Evolutionary conservation across 2,329 filamentous ascomycete species (phyloP), one percentile per base, ranked within the genome.

Genomic region (Fusarium foetens): DNA sequence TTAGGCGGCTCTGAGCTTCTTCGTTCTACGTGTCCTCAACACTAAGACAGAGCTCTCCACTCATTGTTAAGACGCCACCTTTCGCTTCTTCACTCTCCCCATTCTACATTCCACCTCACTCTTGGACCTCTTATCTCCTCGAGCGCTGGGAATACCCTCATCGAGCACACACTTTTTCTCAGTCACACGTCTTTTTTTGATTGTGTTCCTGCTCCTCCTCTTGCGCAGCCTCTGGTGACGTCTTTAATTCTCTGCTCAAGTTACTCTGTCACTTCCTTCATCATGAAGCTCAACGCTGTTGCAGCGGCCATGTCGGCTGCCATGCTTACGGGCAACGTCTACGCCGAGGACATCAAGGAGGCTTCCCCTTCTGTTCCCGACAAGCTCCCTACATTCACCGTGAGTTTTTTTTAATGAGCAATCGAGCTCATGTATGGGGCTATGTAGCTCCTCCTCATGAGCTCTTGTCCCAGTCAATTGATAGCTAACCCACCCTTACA

Each of bases 221-320:
- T 60, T 70, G 72, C 67, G 66, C 72, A 71, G 71, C 68, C 75
- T 75, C 71, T 55, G 58, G 75, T 76, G 70, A 73, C 70, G 60
- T 58, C 25, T 70, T 66, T 57, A 53, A 61, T 31, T 65, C 55
- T 42, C 53, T 58, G 19, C 45, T 51, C 51, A 58, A 74, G 58
- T 71, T 74, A 73, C 58, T 33, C 62, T 55, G 66, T 73, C 80
- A 95, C 94, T 92, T 66, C 69, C 53, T 59, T 58, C 87, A 91
- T 80, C 80, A 97, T 97, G 94, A 94, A 92, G 90, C 90, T 97
- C 84, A 92, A 93, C 85, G 87, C 92, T 82, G 90, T 92, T 80
- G 89, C 94, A 79, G 92, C 92, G 75, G 90, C 92, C 76, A 89
- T 92, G 80, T 92, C 93, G 81, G 92, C 93, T 79, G 90, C 93